phyloP scores from a whole-genome alignment of 2,329 filamentous ascomycete genomes.

The Huntiella abstrusa region DNA sequence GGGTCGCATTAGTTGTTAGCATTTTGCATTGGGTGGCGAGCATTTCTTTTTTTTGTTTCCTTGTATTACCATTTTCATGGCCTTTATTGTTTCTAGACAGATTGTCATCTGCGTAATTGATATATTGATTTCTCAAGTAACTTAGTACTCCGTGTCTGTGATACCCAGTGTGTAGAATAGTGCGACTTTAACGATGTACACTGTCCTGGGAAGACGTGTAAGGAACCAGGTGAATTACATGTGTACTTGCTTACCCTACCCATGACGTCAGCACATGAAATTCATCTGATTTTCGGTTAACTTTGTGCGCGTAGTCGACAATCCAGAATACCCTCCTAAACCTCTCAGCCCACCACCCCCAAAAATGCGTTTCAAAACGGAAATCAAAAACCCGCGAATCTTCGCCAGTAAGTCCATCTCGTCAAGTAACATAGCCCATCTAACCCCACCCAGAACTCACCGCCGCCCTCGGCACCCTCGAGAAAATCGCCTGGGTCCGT shows the following conservation, averaged over 20 bases:
- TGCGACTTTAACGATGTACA: too few relatives aligned
- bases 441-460: slow-evolving; percentile 33
- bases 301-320: too few relatives aligned
- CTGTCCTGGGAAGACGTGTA: too few relatives aligned
- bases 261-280: too few relatives aligned
- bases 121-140: not conserved
- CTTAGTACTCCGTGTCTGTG: not conserved
- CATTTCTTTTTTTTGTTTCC: not conserved
- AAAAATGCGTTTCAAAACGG: slow-evolving; percentile 47
- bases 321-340: too few relatives aligned
- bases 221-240: too few relatives aligned
- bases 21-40: not conserved
- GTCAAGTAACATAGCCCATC: not conserved
- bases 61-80: not conserved
- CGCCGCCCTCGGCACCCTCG: slow-evolving; percentile 44
- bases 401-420: slow-evolving; percentile 31
- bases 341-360: not conserved
- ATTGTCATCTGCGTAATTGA: slow-evolving; percentile 3
- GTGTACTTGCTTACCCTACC: too few relatives aligned
- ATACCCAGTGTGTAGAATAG: too few relatives aligned
- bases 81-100: slow-evolving; percentile 1
- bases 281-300: too few relatives aligned
- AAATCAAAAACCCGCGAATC: slow-evolving; percentile 45
- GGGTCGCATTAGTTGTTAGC: not conserved
- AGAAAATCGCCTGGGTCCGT: slow-evolving; percentile 79